Base-by-base conservation (phyloP, 2,329 filamentous ascomycete genomes). In the Blastomyces parvus region DNA sequence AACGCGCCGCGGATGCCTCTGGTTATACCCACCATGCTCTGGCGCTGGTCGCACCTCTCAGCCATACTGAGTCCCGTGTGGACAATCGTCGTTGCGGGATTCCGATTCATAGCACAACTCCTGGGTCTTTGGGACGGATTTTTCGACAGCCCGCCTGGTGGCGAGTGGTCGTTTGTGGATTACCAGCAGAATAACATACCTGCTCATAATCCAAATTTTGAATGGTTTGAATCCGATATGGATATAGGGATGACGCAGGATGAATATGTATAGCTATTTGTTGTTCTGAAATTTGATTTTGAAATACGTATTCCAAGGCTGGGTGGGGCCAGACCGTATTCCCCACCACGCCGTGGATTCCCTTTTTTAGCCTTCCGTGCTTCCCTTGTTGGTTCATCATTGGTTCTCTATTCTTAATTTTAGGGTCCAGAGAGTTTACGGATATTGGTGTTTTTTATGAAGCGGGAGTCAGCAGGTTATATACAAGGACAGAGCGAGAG, bases 21-120 rank as follows among this genome's bases (percentile, higher is more conserved):
- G 64, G 82, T 84, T 5, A 76, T 84, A 5, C 81, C 82, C 2
- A 85, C 82, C 2, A 76, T 86, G 69, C 63, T 84, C 2, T 82
- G 72, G 72, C 77, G 78, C 30, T 79, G 78, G 78, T 74, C 75
- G 19, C 74, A 75, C 66, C 64, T 78, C 6, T 74, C 72, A 0
- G 61, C 33, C 9, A 42, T 66, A 25, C 52, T 63, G 58, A 60
- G 52, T 6, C 61, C 75, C 0, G 38, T 76, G 17, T 67, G 73
- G 62, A 68, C 74, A 2, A 62, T 77, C 17, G 17, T 66, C 0
- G 60, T 76, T 14, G 73, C 72, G 0, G 62, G 74, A 44, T 69
- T 70, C 64, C 66, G 73, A 19, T 66, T 77, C 19, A 50, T 71
- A 17, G 68, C 70, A 27, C 75, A 77, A 56, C 59, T 77, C 1